Percentiles rank a stretch among this genome's conserved stretches.
Evolutionary conservation across 768 basidiomycete species (phyloP).

Genomic region (Lentinula raphanica): DNA sequence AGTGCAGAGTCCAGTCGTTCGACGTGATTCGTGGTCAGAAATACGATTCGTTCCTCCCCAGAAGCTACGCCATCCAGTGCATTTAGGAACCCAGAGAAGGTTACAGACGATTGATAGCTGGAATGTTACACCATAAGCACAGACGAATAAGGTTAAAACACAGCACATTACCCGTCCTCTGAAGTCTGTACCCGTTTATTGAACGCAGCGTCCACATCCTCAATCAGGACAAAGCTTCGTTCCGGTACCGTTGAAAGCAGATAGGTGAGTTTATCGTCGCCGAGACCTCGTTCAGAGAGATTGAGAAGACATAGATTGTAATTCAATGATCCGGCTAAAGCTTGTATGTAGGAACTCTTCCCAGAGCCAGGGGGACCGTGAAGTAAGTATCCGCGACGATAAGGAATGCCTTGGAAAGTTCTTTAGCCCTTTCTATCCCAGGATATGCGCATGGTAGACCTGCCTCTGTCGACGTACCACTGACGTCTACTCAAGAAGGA

Average conservation of each 20-base stretch:
- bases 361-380: conserved; percentile 97
- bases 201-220: conserved; percentile 97
- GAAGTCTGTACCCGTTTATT: conserved; percentile 85
- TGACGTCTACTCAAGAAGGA: conserved; percentile 77
- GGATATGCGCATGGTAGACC: conserved; percentile 17
- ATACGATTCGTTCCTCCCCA: conserved; percentile 95
- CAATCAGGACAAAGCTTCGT: conserved; percentile 89
- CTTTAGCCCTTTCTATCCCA: not conserved
- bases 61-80: conserved; percentile 97
- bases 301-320: conserved; percentile 97
- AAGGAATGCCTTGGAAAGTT: conserved; percentile 75
- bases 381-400: conserved; percentile 90
- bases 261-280: conserved; percentile 95
- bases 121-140: not conserved
- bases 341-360: conserved; percentile 98
- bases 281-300: conserved; percentile 90
- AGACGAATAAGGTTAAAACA: not conserved
- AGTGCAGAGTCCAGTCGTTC: conserved; percentile 88
- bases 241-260: conserved; percentile 91
- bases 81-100: conserved; percentile 96
- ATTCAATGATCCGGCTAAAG: conserved; percentile 83
- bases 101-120: conserved; percentile 92
- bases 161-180: conserved; percentile 74
- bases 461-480: conserved; percentile 97
- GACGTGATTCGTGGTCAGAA: conserved; percentile 98